A percentile compares a stretch with the other conserved stretches of the same genome.
phyloP scores from a whole-genome alignment of 2,329 filamentous ascomycete genomes.

The Colletotrichum camelliae region DNA sequence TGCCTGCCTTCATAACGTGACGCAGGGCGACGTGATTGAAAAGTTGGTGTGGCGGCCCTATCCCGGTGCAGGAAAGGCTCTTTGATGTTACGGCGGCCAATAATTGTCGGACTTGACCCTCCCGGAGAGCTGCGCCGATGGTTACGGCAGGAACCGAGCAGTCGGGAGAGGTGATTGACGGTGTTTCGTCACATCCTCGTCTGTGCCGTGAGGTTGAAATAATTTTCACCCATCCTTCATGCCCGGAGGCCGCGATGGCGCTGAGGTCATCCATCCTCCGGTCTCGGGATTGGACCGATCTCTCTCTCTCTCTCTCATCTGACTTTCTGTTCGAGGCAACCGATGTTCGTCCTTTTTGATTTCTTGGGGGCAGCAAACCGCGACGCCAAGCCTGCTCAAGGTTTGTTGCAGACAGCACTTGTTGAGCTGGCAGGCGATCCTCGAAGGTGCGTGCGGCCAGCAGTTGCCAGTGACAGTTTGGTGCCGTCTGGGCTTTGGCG shows the following conservation, averaged over 20 bases:
- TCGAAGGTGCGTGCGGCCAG: neutral
- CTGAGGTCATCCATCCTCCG: conserved; percentile 12
- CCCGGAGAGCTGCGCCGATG: neutral
- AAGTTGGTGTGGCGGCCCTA: neutral
- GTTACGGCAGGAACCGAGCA: conserved; percentile 16
- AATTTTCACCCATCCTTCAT: conserved; percentile 6
- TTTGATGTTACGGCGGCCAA: neutral
- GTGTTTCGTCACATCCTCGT: conserved; percentile 14
- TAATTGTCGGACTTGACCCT: neutral
- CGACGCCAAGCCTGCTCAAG: neutral
- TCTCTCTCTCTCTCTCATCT: neutral
- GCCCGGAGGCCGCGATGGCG: neutral
- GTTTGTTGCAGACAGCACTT: neutral
- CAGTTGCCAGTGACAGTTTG: neutral
- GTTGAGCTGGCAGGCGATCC: conserved; percentile 13
- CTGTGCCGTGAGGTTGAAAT: conserved; percentile 3
- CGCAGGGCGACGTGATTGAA: neutral
- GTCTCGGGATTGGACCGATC: neutral
- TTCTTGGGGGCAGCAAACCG: neutral
- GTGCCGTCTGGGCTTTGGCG: neutral
- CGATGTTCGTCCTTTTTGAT: conserved; percentile 3
- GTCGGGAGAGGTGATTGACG: conserved; percentile 9
- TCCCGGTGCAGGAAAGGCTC: conserved; percentile 5
- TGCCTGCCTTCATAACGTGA: neutral
- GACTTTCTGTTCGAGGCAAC: neutral